Base-by-base conservation (phyloP, 139 green algal species). In the Tetraselmis chui region DNA sequence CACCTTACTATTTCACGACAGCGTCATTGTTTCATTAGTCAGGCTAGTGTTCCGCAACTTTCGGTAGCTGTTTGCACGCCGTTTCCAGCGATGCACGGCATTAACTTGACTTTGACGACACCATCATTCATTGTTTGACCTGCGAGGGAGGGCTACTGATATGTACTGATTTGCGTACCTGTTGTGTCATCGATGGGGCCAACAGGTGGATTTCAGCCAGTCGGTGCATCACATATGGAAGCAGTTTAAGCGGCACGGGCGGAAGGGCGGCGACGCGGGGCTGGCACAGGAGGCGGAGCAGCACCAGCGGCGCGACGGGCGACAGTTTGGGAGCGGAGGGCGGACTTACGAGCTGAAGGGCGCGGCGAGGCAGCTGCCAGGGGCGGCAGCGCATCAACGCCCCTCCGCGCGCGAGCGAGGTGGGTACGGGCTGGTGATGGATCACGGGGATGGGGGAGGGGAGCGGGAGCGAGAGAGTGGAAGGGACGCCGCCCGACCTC, bases 181-280 rank as follows among this genome's bases (percentile, higher is more conserved):
- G 27, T 0, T 32, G 30, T n/a, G n/a, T n/a, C n/a, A n/a, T n/a
- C n/a, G n/a, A n/a, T n/a, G n/a, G 30, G 27, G 1, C 75, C 1
- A 80, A 26, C 89, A 93, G 83, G 94, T 98, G 76, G 95, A 99
- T 87, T 98, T 99, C 87, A 93, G 82, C 25, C 96, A 99, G 89
- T 93, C 83, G 26, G 94, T 99, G 31, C 78, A 88, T 32, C 92
- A 98, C 87, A 88, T 99, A 76, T 99, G 97, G 97, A 94, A 92
- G 76, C 92, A 98, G 82, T 99, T 95, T 84, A 91, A 88, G 59
- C 87, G 87, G 5, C 45, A 67, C 45, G 45, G 45, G 18, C 45
- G 45, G 5, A 67, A 67, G 45, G 45, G 45, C 45, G 45, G 45
- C 45, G 45, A 67, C 45, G 45, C 45, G 11, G 45, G 18, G 11